A percentile compares a stretch with the other conserved stretches of the same genome.
phyloP scores from a whole-genome alignment of 441 rosid species.

The Pelargonium citronellum region DNA sequence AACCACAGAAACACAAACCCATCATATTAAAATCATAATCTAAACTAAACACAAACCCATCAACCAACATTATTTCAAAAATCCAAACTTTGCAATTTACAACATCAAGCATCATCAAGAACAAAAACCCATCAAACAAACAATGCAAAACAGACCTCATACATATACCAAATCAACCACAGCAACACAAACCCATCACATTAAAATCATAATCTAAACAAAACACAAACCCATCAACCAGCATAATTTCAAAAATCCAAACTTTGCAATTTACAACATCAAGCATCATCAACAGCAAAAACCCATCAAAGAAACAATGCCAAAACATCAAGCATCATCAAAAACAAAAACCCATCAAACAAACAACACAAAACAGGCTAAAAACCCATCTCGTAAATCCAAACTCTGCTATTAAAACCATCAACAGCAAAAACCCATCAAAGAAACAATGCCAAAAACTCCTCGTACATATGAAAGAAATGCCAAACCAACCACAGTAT shows the following conservation, averaged over 20 bases:
- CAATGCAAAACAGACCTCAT: neutral
- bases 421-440: too few species aligned
- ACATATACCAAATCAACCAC: neutral
- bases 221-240: neutral
- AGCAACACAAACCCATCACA: neutral
- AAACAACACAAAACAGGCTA: too few species aligned
- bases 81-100: too few species aligned
- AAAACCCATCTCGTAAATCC: neutral
- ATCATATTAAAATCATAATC: too few species aligned
- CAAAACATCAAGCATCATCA: too few species aligned
- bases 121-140: conserved; percentile 4
- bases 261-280: too few species aligned
- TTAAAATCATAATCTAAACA: neutral
- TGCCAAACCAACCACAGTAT: too few species aligned
- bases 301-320: too few species aligned
- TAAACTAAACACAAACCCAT: neutral
- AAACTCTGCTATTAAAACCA: neutral
- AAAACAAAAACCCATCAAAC: neutral
- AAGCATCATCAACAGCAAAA: too few species aligned
- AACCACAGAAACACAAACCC: neutral
- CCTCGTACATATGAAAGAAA: too few species aligned
- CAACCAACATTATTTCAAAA: neutral
- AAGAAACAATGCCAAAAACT: too few species aligned
- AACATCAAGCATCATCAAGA: too few species aligned
- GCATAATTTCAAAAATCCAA: neutral